phyloP scores from a whole-genome alignment of 768 basidiomycete species.

The Mycena amicta region DNA sequence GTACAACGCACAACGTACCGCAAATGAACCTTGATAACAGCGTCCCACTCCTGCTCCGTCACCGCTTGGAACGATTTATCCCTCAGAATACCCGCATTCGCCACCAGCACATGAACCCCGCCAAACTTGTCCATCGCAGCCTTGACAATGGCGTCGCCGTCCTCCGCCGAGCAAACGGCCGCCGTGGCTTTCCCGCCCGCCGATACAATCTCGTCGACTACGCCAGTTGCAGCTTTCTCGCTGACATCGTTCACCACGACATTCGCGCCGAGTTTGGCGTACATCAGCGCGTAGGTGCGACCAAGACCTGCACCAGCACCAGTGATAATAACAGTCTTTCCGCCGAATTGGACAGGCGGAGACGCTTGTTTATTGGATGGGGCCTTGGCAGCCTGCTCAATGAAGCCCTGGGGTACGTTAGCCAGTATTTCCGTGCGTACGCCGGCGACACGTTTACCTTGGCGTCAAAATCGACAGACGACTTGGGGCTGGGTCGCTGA shows the following conservation, averaged over 20 bases:
- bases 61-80: conserved; percentile 92
- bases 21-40: conserved; percentile 86
- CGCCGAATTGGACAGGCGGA: conserved; percentile 77
- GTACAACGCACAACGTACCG: conserved; percentile 39
- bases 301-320: conserved; percentile 96
- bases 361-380: conserved; percentile 70
- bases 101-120: conserved; percentile 81
- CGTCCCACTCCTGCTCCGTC: conserved; percentile 93
- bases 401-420: conserved; percentile 57
- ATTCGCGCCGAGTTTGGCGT: conserved; percentile 89
- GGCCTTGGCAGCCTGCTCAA: conserved; percentile 57
- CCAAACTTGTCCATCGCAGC: conserved; percentile 86
- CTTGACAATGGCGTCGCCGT: conserved; percentile 89
- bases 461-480: conserved; percentile 63
- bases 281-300: conserved; percentile 90
- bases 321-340: conserved; percentile 91
- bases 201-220: conserved; percentile 82
- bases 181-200: conserved; percentile 89
- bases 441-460: conserved; percentile 46
- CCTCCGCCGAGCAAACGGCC: conserved; percentile 86
- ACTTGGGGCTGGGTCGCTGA: conserved; percentile 55
- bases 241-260: conserved; percentile 96
- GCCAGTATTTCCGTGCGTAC: no score
- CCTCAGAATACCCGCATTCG: conserved; percentile 92
- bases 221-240: conserved; percentile 78